These are phyloP conservation scores for Oryza longistaminata DNA, from an alignment of 176 grass and related monocot species.

Conservation along the genomic window DNA sequence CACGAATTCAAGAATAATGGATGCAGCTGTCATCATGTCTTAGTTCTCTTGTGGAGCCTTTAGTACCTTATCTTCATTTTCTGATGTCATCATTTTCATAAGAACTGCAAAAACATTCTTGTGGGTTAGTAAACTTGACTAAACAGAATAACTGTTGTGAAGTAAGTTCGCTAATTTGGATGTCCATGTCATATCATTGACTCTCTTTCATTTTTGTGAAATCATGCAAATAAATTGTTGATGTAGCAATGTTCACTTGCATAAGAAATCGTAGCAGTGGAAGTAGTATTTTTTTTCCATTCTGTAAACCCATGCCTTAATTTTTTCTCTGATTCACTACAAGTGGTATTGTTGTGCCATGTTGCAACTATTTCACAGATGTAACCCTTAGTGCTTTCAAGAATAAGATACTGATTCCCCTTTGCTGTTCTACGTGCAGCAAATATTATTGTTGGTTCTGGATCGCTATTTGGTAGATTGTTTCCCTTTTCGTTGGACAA, in stretches of 20 bases:
- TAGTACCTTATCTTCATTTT: neutral
- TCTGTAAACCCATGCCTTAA: neutral
- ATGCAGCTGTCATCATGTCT: neutral
- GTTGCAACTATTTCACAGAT: neutral
- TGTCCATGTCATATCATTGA: neutral
- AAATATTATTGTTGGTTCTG: conserved; percentile 64
- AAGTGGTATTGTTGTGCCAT: neutral
- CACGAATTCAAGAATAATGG: neutral
- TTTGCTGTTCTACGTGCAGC: conserved; percentile 50
- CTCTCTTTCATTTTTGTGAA: neutral
- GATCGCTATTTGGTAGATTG: conserved; percentile 73
- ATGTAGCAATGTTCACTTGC: neutral
- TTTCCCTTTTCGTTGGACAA: conserved; percentile 58
- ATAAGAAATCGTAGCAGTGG: neutral
- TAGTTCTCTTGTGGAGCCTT: neutral
- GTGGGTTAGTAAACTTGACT: neutral
- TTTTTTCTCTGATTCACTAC: neutral
- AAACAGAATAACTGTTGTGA: neutral
- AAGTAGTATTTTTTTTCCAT: neutral
- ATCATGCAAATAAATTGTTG: conserved; percentile 10
- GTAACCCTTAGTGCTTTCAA: conserved; percentile 4
- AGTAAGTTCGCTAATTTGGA: neutral
- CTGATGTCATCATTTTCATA: neutral
- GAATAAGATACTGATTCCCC: neutral
- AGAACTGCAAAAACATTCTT: neutral